phyloP scores from a whole-genome alignment of 805 yeast genomes.

The Pichia occidentalis region DNA sequence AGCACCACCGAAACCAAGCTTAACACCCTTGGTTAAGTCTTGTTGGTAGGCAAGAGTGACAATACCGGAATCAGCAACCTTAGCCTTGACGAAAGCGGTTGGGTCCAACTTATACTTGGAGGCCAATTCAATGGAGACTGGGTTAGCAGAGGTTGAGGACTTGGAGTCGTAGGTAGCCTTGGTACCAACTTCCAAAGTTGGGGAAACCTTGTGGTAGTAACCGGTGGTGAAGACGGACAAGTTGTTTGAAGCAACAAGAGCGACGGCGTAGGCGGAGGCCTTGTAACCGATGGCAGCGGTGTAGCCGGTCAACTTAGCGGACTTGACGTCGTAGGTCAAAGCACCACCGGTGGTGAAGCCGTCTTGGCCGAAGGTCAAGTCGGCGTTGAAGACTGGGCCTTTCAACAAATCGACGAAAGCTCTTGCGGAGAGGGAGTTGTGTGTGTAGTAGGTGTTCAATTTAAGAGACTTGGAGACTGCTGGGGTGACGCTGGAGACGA shows the following conservation, averaged over 20 bases:
- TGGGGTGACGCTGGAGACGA: conserved; percentile 84
- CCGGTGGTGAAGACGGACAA: conserved; percentile 88
- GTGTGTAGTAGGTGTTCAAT: conserved; percentile 84
- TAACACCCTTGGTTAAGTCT: conserved; percentile 91
- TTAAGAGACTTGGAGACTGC: conserved; percentile 80
- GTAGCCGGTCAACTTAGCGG: conserved; percentile 90
- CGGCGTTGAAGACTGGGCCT: conserved; percentile 95
- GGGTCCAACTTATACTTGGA: conserved; percentile 88
- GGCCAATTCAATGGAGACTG: conserved; percentile 91
- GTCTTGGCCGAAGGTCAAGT: conserved; percentile 89
- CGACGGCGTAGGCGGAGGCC: conserved; percentile 79
- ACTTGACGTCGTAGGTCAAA: conserved; percentile 90
- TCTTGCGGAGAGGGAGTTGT: conserved; percentile 89
- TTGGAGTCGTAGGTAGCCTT: conserved; percentile 92
- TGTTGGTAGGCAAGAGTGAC: conserved; percentile 93
- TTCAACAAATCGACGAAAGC: conserved; percentile 91
- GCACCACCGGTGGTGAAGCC: conserved; percentile 97
- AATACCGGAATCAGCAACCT: conserved; percentile 92
- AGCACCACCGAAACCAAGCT: conserved; percentile 94
- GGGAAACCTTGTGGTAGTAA: conserved; percentile 92
- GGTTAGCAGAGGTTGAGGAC: conserved; percentile 61
- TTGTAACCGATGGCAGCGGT: conserved; percentile 91
- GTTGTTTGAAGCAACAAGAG: conserved; percentile 80
- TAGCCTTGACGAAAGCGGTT: conserved; percentile 89
- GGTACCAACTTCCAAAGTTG: conserved; percentile 93